Base-by-base conservation (phyloP, 345 rosid species). In the Mallotus nudiflorus region DNA sequence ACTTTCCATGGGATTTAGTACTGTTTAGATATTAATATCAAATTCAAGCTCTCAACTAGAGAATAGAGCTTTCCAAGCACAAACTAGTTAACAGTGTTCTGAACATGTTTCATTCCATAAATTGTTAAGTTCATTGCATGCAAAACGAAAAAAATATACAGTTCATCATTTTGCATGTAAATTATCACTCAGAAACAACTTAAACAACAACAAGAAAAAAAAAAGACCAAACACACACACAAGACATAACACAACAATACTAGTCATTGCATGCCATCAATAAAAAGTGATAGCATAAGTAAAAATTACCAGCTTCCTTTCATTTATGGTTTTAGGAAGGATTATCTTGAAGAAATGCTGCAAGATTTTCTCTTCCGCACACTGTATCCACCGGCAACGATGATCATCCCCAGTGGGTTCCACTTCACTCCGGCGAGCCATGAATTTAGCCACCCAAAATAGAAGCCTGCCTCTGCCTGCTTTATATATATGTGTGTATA, bases 251-350 rank as follows among this genome's bases (percentile, higher is more conserved):
- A 33, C 37, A 51, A 51, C 55, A 3, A 51, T 27, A n/a, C 9
- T n/a, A 9, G 1, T n/a, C n/a, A 51, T 20, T 22, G 55, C 55
- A 51, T 51, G 55, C 25, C 9, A n/a, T 20, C 11, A 51, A 22
- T 11, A 0, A 14, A 14, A 24, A 44, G 66, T 24, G 45, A 8
- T 1, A 33, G 0, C 7, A 59, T n/a, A 59, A 4, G 18, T 8
- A 10, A 35, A 42, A 57, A 53, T 61, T 68, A 74, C 78, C 78
- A 69, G 48, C 51, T 75, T 68, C 69, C 35, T 75, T 9, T 69
- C 59, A 0, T 60, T 37, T 24, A 74, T 5, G 9, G 20, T 62
- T 20, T 20, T 28, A 20, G 78, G 29, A 33, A 68, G 56, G 59
- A 75, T 68, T 13, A 54, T 54, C 69, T 62, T 68, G 65, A 51